Conservation (phyloP, 495 filamentous ascomycete species). For the Hypoxylon crocopeplum region DNA sequence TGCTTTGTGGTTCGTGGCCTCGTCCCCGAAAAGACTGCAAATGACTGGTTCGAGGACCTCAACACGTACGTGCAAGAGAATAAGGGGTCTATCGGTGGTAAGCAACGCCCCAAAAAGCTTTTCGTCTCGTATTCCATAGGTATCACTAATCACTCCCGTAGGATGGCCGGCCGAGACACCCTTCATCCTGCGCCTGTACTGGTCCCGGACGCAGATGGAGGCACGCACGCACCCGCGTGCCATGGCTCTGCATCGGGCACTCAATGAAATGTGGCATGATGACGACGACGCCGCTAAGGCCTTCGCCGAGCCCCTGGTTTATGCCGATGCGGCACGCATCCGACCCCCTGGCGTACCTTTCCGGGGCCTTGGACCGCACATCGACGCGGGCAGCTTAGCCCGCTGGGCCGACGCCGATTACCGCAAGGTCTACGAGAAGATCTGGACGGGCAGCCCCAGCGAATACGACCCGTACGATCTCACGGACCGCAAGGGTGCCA, state of each 20-base stretch:
- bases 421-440: conserved; percentile 16
- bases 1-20: conserved; percentile 4
- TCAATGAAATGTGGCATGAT: conserved; percentile 3
- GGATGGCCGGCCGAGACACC: conserved; percentile 7
- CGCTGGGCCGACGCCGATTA: conserved; percentile 31
- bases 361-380: conserved; percentile 23
- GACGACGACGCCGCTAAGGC: conserved; percentile 1
- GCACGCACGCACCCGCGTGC: conserved; percentile 2
- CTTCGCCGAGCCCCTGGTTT: conserved; percentile 1
- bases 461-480: conserved; percentile 19
- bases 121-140: neutral
- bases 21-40: conserved; percentile 2
- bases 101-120: neutral
- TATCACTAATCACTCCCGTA: conserved; percentile 1
- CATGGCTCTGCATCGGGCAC: conserved; percentile 2
- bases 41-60: conserved; percentile 4
- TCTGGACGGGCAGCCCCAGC: conserved; percentile 25
- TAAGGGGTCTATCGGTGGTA: neutral
- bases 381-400: conserved; percentile 22
- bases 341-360: conserved; percentile 10
- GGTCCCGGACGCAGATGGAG: conserved; percentile 8
- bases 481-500: conserved; percentile 11
- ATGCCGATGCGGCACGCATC: conserved; percentile 4
- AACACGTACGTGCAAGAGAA: conserved; percentile 4
- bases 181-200: neutral